Evolutionary conservation across 2,329 filamentous ascomycete genomes (phyloP), one percentile per base, ranked within the genome.

Genomic region (Neopestalotiopsis clavispora): DNA sequence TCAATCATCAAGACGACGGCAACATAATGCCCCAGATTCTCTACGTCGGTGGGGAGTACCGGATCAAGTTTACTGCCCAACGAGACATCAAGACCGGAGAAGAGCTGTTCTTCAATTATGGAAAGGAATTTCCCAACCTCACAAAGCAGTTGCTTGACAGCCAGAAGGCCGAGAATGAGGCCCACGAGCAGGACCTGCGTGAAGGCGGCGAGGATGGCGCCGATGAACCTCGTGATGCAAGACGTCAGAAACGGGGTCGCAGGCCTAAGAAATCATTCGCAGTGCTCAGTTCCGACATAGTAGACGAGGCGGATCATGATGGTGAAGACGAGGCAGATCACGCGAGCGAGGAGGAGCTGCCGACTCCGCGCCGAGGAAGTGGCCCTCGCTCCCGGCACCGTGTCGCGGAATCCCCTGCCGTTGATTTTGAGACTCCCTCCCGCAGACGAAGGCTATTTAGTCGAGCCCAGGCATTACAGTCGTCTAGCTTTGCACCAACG

Each of bases 71-170:
- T 74, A 90, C 87, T 61, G 92, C 93, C 0, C 83, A 86, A 67
- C 84, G 88, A 1, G 86, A 91, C 56, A 92, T 96, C 75, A 84
- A 86, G 69, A 84, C 87, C 3, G 93, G 93, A 30, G 91, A 94
- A 70, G 93, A 96, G 78, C 81, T 97, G 0, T 92, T 94, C 76
- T 97, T 95, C 79, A 89, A 95, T 76, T 96, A 97, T 74, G 92
- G 92, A 57, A 87, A 90, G 74, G 88, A 90, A 70, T 91, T 91
- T 74, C 87, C 88, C 13, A 90, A 90, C 69, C 77, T 91, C 68
- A 89, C 83, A 42, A 85, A 86, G 77, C 86, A 85, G 69, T 77
- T 85, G 30, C 78, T 85, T 34, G 81, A 85, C 71, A 80, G 82
- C 72, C 81, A 82, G 72, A 80, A 80, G 40, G 76, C 73, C n/a